Evolutionary conservation across 2,329 filamentous ascomycete species (phyloP).

Genomic region (Pseudopithomyces chartarum): DNA sequence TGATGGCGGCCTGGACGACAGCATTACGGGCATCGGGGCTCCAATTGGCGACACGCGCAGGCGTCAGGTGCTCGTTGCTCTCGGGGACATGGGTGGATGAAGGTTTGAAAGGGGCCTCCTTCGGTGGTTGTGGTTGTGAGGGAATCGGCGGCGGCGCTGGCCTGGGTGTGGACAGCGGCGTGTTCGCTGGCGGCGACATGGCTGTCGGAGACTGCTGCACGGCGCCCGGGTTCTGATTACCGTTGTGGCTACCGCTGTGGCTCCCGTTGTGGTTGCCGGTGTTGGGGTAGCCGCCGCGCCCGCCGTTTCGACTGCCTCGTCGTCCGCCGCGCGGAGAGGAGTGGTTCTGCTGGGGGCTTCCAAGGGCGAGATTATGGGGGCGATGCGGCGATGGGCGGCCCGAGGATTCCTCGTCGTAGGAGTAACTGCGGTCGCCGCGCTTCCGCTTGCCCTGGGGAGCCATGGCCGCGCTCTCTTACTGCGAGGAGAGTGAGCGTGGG

Average conservation of each 20-base stretch:
- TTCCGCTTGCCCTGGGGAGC: constrained; percentile 63
- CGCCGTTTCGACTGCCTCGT: constrained; percentile 33
- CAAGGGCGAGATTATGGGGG: constrained; percentile 56
- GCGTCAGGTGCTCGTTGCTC: constrained; percentile 77
- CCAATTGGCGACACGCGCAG: constrained; percentile 72
- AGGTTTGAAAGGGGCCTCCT: constrained; percentile 43
- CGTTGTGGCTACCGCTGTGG: constrained; percentile 33
- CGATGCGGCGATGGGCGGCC: constrained; percentile 56
- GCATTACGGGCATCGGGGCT: constrained; percentile 66
- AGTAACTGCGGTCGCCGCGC: constrained; percentile 53
- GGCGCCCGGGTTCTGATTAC: constrained; percentile 34
- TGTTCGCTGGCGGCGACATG: constrained; percentile 35
- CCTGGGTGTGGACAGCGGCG: constrained; percentile 21
- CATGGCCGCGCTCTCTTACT: constrained; percentile 49
- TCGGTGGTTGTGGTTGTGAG: constrained; percentile 17
- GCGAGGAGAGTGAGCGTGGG: constrained; percentile 32
- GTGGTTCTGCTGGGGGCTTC: constrained; percentile 50
- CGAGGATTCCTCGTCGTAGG: constrained; percentile 48
- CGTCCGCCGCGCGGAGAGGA: constrained; percentile 37
- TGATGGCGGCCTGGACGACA: constrained; percentile 67
- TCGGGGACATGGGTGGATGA: constrained; percentile 51
- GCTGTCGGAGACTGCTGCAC: constrained; percentile 36
- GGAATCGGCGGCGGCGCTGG: constrained; percentile 27
- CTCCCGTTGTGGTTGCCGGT: constrained; percentile 30
- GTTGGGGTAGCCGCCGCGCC: constrained; percentile 34